Conservation (phyloP, 2,329 filamentous ascomycete genomes). For the Dothideomycetidae sp. region DNA sequence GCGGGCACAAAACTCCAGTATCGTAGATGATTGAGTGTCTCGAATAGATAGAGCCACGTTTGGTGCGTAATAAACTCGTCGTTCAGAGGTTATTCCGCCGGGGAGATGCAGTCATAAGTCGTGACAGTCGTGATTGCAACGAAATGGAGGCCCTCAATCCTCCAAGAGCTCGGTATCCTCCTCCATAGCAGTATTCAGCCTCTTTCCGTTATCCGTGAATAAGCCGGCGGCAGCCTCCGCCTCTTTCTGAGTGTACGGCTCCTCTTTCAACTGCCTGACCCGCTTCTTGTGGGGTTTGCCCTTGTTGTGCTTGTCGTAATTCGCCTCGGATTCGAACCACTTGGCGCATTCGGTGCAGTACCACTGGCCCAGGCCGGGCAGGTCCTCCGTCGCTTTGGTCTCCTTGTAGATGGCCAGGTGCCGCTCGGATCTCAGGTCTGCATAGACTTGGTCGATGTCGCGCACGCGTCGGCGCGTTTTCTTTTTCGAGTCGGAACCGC, state of each 20-base stretch:
- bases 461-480: conserved; percentile 42
- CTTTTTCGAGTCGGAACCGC: conserved; percentile 34
- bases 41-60: too few relatives aligned
- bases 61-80: not conserved
- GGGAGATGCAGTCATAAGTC: not conserved
- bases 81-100: not conserved
- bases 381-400: conserved; percentile 67
- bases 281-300: conserved; percentile 94
- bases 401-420: conserved; percentile 69
- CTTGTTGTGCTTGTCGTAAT: conserved; percentile 59
- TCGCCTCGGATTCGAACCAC: conserved; percentile 81
- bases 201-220: conserved; percentile 50
- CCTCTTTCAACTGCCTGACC: conserved; percentile 66
- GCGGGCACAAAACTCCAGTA: conserved; percentile 18
- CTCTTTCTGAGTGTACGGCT: conserved; percentile 73
- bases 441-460: conserved; percentile 83
- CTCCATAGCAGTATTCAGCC: conserved; percentile 13
- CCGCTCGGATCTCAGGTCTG: conserved; percentile 62
- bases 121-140: too few relatives aligned
- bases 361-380: conserved; percentile 70
- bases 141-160: conserved; percentile 7
- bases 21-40: not conserved
- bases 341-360: conserved; percentile 93
- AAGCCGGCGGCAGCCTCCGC: conserved; percentile 69
- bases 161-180: conserved; percentile 19